Conservation (phyloP, 2,329 filamentous ascomycete species). For the Akanthomyces uredinophilus region DNA sequence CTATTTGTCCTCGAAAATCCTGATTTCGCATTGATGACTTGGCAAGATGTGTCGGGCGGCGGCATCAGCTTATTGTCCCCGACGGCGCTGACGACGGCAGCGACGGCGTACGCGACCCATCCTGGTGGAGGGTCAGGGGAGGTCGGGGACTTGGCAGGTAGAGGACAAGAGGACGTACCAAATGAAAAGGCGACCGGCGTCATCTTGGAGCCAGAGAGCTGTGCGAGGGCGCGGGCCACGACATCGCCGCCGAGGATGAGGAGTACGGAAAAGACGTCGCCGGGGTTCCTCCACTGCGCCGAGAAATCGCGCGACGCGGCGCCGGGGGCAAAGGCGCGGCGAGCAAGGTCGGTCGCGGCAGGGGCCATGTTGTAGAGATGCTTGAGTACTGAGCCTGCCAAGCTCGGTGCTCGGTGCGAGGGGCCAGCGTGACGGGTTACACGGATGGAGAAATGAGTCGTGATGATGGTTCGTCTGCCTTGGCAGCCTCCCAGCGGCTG, state of each 20-base stretch:
- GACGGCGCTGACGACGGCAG: conserved; percentile 20
- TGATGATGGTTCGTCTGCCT: too few species aligned
- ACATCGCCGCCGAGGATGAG: conserved; percentile 32
- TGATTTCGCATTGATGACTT: conserved; percentile 32
- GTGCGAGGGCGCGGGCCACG: conserved; percentile 28
- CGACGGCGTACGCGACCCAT: conserved; percentile 24
- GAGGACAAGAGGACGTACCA: background rate
- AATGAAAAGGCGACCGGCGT: conserved; percentile 25
- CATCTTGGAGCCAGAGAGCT: conserved; percentile 22
- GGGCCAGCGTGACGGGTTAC: too few species aligned
- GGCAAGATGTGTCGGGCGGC: conserved; percentile 26
- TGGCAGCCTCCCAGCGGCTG: too few species aligned
- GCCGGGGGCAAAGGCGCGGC: background rate
- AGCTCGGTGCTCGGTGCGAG: too few species aligned
- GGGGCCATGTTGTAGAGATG: background rate
- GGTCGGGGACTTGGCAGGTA: background rate
- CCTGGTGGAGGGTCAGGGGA: conserved; percentile 16
- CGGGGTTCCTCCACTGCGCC: conserved; percentile 14
- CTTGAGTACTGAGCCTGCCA: too few species aligned
- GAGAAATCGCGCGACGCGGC: background rate
- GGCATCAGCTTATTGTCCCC: conserved; percentile 26
- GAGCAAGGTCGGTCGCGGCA: background rate
- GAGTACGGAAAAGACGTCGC: conserved; percentile 26
- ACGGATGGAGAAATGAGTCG: too few species aligned
- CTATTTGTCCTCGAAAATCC: conserved; percentile 34